phyloP scores from a whole-genome alignment of 306 rosid genomes.

The cucumber (Cucumis sativus) region DNA sequence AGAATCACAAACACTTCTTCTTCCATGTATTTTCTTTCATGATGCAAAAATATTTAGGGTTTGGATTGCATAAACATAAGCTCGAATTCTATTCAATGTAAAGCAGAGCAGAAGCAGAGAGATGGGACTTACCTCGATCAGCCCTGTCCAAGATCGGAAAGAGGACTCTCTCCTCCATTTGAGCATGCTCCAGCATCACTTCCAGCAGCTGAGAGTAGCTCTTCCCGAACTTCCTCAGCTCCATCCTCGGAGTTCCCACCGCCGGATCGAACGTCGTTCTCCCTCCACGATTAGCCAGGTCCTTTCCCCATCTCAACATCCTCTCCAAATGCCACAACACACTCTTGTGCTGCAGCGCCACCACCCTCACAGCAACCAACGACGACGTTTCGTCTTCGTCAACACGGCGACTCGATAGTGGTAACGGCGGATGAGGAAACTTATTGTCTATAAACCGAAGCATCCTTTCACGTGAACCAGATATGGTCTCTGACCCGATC shows the following conservation, averaged over 20 bases:
- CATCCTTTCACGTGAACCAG: conserved; percentile 51
- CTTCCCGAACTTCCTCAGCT: conserved; percentile 50
- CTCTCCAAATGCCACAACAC: conserved; percentile 62
- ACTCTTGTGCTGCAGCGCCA: conserved; percentile 57
- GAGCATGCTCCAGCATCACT: conserved; percentile 77
- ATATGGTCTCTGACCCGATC: conserved; percentile 51
- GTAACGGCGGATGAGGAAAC: conserved; percentile 45
- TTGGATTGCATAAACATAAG: not conserved
- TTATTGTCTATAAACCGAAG: conserved; percentile 42
- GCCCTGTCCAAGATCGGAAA: conserved; percentile 66
- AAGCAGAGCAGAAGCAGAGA: not conserved
- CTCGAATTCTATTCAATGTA: not conserved
- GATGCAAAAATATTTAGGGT: not conserved
- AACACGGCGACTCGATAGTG: not conserved
- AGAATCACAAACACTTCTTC: not conserved
- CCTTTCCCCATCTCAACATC: conserved; percentile 64
- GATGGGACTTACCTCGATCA: conserved; percentile 45
- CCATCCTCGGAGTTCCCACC: conserved; percentile 68
- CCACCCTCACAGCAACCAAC: conserved; percentile 29
- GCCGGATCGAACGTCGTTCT: conserved; percentile 47
- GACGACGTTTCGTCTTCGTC: conserved; percentile 29
- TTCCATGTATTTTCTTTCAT: not conserved
- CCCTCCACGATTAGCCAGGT: conserved; percentile 60
- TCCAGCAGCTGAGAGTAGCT: conserved; percentile 74
- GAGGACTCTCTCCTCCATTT: conserved; percentile 71